A percentile compares a stretch with the other conserved stretches of the same genome.
These are phyloP conservation scores for Paraglomus occultum DNA, from an alignment of 192 early-diverging fungal species.

Conservation along the genomic window DNA sequence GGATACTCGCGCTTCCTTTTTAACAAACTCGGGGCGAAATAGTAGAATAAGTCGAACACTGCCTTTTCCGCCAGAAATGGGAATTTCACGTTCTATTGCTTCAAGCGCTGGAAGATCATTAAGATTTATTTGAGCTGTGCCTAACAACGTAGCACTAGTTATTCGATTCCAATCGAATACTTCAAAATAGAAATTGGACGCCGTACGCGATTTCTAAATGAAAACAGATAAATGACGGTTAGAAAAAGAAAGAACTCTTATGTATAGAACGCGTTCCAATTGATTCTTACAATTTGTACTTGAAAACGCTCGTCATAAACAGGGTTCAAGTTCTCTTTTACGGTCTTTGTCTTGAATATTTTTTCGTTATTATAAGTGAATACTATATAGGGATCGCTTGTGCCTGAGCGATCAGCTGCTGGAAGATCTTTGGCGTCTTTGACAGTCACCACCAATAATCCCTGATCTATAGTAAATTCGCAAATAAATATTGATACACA, in stretches of 20 bases:
- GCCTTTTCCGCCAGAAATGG: constrained; percentile 35
- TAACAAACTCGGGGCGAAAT: constrained; percentile 52
- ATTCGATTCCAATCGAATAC: constrained; percentile 83
- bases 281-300: constrained; percentile 47
- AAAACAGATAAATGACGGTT: not conserved
- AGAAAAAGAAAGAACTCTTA: not conserved
- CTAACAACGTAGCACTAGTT: constrained; percentile 59
- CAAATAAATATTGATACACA: not conserved
- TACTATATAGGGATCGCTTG: constrained; percentile 71
- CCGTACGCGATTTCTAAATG: constrained; percentile 44
- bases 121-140: constrained; percentile 51
- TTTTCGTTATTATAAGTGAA: constrained; percentile 63
- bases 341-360: constrained; percentile 63
- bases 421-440: constrained; percentile 57
- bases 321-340: constrained; percentile 76
- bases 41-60: constrained; percentile 54
- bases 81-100: constrained; percentile 43
- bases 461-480: constrained; percentile 48
- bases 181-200: constrained; percentile 57
- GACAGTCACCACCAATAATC: constrained; percentile 60
- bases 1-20: constrained; percentile 27
- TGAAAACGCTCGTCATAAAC: constrained; percentile 65
- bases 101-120: constrained; percentile 52
- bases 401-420: constrained; percentile 69
- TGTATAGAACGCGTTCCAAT: not conserved